A percentile compares a stretch with the other conserved stretches of the same genome.
Evolutionary conservation across 768 basidiomycete species (phyloP).

Genomic region (Asterophora lycoperdoides): DNA sequence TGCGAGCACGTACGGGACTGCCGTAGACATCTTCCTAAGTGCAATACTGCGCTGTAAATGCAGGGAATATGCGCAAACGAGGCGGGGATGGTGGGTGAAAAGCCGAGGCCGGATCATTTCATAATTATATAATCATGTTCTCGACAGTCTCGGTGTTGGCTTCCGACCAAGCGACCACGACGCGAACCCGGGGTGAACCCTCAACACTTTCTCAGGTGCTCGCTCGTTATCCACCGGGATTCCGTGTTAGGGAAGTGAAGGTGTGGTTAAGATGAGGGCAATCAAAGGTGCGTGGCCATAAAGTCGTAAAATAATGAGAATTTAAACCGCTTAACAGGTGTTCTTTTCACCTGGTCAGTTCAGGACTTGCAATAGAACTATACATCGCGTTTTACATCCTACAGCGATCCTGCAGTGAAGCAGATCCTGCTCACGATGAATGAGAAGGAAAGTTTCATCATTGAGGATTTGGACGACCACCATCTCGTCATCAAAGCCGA

Average conservation of each 20-base stretch:
- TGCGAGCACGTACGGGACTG: conserved; percentile 21
- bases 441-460: conserved; percentile 75
- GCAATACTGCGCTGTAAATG: not conserved
- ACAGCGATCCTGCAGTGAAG: conserved; percentile 84
- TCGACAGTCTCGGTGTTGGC: no score
- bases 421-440: conserved; percentile 83
- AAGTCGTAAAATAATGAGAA: not conserved
- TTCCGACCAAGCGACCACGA: no score
- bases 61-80: not conserved
- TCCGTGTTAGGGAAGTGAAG: not conserved
- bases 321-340: conserved; percentile 35
- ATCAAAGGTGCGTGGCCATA: conserved; percentile 43
- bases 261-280: conserved; percentile 45
- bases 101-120: no score
- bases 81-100: not conserved
- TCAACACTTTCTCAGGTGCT: no score
- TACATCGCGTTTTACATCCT: not conserved
- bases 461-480: conserved; percentile 82
- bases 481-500: conserved; percentile 83
- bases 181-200: no score
- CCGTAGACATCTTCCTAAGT: conserved; percentile 20
- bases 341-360: conserved; percentile 64
- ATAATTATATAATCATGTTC: no score
- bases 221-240: no score
- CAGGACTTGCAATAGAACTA: not conserved